phyloP scores from a whole-genome alignment of 345 rosid genomes.

The Populus alba region DNA sequence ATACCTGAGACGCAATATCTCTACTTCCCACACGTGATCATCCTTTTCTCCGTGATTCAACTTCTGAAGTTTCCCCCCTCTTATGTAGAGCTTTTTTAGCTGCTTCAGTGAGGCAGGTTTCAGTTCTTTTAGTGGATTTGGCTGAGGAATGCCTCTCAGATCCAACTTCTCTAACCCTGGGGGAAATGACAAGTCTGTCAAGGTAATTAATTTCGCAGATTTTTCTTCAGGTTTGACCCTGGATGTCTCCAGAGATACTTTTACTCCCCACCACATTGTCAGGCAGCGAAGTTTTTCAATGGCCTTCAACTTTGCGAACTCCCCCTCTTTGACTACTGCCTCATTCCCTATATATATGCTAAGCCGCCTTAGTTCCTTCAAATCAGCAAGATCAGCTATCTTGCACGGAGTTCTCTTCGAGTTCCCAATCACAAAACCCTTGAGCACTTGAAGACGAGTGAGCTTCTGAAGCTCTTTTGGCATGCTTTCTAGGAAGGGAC shows the following conservation, averaged over 20 bases:
- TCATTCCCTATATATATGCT: conserved; percentile 5
- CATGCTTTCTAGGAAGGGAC: conserved; percentile 37
- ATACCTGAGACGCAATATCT: too few relatives aligned
- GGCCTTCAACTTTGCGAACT: neutral
- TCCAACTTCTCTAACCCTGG: neutral
- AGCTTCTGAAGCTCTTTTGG: conserved; percentile 30
- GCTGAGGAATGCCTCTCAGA: conserved; percentile 1
- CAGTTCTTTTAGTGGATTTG: neutral
- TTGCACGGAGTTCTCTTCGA: neutral
- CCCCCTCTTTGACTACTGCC: neutral
- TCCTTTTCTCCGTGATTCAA: neutral
- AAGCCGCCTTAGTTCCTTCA: conserved; percentile 17
- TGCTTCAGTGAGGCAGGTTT: neutral
- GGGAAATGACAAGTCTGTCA: neutral
- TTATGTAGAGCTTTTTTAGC: neutral
- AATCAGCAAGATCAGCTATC: conserved; percentile 7
- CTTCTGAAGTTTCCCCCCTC: neutral
- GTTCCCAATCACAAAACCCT: conserved; percentile 34
- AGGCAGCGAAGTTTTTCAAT: conserved; percentile 6
- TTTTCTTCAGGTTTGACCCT: neutral
- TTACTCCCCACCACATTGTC: conserved; percentile 22
- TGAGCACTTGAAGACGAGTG: conserved; percentile 25
- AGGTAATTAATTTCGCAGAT: neutral
- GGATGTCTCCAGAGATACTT: too few relatives aligned
- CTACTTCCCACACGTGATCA: too few relatives aligned